Evolutionary conservation across 129 eudicot species (phyloP), one percentile per base, ranked within the genome.

Genomic region (Saposhnikovia divaricata): DNA sequence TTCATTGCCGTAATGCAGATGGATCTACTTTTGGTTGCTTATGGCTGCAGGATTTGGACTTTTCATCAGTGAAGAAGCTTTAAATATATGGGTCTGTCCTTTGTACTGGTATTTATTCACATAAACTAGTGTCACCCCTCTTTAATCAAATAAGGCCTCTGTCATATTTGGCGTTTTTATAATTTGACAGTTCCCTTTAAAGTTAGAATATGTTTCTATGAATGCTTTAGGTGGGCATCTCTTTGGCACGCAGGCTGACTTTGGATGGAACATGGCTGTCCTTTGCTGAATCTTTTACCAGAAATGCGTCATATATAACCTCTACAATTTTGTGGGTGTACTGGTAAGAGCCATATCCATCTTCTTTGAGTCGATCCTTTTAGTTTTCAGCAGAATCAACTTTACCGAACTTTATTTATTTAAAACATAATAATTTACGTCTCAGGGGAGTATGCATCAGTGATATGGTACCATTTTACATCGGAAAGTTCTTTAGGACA

Each of bases 41-140:
- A 90, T 93, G 96, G 98, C 98, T 74, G 97, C 98, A 77, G 98
- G 97, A 47, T 93, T 83, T 83, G 98, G 98, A 80, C 93, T 93
- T 80, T 93, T 93, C 76, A 93, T 93, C 59, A 93, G 98, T 79
- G 98, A 93, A 91, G 98, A 93, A 89, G 98, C 98, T 73, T 88
- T 93, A 83, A 93, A 93, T 88, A 93, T 89, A 87, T 93, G 98
- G 98, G 97, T 93, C 83, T 79, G 92, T 87, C 85, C 80, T 80
- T 81, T 81, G 9, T 77, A 71, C 85, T 84, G 89, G 86, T 86
- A 80, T 83, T 70, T 76, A 85, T 86, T 76, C 87, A 79, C 82
- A 39, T 13, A 31, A 43, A 42, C 57, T 21, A 37, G 10, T 39
- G 28, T 78, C 78, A 74, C 55, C 0, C 40, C 48, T 25, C 16